Percentiles rank a stretch among this genome's conserved stretches.
Evolutionary conservation across 2,329 filamentous ascomycete species (phyloP).

Genomic region (Chaetoscypha palmicola): DNA sequence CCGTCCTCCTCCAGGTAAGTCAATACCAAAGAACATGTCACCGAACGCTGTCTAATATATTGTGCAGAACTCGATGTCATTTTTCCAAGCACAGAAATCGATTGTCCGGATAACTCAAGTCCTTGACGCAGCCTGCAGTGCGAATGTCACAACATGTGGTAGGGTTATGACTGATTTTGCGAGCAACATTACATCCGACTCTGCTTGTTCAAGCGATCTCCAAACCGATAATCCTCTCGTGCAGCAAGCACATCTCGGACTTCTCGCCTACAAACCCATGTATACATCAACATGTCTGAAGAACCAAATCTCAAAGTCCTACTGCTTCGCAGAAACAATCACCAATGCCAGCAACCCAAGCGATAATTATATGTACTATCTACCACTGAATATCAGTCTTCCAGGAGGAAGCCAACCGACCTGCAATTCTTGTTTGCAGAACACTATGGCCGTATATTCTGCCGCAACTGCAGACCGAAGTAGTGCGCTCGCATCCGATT

Average conservation of each 20-base stretch:
- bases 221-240: slow-evolving; percentile 61
- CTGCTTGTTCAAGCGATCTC: slow-evolving; percentile 69
- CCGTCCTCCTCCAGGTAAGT: slow-evolving; percentile 70
- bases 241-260: slow-evolving; percentile 64
- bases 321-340: slow-evolving; percentile 78
- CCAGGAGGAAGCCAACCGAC: slow-evolving; percentile 61
- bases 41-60: slow-evolving; percentile 2
- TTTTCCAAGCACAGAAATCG: slow-evolving; percentile 73
- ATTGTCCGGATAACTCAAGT: slow-evolving; percentile 66
- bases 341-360: slow-evolving; percentile 65
- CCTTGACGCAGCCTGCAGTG: slow-evolving; percentile 71
- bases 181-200: slow-evolving; percentile 50
- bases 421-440: slow-evolving; percentile 68
- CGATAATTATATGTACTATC: slow-evolving; percentile 76
- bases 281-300: slow-evolving; percentile 77
- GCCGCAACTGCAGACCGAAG: slow-evolving; percentile 57
- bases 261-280: slow-evolving; percentile 69
- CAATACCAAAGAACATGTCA: background rate
- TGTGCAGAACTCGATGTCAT: slow-evolving; percentile 66
- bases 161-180: slow-evolving; percentile 59
- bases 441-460: slow-evolving; percentile 78
- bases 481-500: slow-evolving; percentile 62
- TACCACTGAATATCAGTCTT: slow-evolving; percentile 69
- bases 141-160: slow-evolving; percentile 59
- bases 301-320: slow-evolving; percentile 57